A percentile compares a stretch with the other conserved stretches of the same genome.
phyloP scores from a whole-genome alignment of 2,329 filamentous ascomycete species.

The Cladosporium cucumerinum region DNA sequence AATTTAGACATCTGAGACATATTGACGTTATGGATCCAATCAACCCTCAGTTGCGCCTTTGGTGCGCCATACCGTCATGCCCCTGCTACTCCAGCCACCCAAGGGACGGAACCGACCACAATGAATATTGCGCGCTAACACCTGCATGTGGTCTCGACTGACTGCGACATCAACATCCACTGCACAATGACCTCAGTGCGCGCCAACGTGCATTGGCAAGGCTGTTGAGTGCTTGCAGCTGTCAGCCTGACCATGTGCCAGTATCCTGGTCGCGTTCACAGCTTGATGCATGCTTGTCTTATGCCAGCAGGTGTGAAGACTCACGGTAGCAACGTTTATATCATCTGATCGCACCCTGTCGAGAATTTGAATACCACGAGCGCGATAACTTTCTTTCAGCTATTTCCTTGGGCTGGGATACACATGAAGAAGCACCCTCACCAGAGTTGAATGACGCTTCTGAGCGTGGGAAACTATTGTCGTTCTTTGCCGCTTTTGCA shows the following conservation, averaged over 20 bases:
- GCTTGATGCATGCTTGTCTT: background rate
- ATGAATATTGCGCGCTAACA: background rate
- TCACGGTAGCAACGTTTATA: background rate
- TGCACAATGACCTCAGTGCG: background rate
- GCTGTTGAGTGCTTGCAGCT: background rate
- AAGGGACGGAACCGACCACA: background rate
- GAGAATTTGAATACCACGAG: background rate
- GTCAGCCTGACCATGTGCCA: background rate
- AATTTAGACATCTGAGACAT: background rate
- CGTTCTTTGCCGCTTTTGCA: background rate
- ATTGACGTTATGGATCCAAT: background rate
- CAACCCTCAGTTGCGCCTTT: background rate
- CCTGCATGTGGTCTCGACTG: background rate
- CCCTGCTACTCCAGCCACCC: background rate
- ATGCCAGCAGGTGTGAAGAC: constrained; percentile 1
- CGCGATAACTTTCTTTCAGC: background rate
- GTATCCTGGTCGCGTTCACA: background rate
- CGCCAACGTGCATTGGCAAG: background rate
- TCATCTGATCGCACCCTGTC: background rate
- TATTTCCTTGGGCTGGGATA: background rate
- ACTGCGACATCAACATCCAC: background rate
- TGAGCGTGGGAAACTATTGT: background rate
- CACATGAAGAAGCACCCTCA: background rate
- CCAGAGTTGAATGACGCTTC: background rate
- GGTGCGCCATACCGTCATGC: background rate